Percentiles rank a stretch among this genome's conserved stretches.
These are phyloP conservation scores for Escovopsis sp. DNA, from an alignment of 2,329 filamentous ascomycete genomes.

Conservation along the genomic window DNA sequence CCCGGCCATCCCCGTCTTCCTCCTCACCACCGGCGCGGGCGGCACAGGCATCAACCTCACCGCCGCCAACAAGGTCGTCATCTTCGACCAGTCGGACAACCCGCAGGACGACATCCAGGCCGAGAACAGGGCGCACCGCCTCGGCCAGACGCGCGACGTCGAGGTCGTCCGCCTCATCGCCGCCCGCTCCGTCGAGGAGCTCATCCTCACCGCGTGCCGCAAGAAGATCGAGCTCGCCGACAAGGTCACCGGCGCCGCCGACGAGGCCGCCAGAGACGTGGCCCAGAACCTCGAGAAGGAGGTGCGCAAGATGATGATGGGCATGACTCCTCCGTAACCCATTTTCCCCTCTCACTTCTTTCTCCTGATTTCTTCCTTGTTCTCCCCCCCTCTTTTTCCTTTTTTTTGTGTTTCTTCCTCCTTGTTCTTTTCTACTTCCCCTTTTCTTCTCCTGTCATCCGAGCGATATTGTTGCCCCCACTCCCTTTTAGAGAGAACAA, in stretches of 20 bases:
- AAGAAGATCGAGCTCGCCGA: conserved; percentile 83
- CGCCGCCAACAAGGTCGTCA: conserved; percentile 91
- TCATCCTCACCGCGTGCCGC: conserved; percentile 79
- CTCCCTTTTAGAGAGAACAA: background rate
- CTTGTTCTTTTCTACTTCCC: too few species aligned
- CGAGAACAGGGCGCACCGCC: conserved; percentile 88
- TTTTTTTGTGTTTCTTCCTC: too few species aligned
- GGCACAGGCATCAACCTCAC: conserved; percentile 96
- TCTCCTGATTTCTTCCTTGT: too few species aligned
- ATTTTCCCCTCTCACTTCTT: background rate
- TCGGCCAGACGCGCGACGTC: conserved; percentile 81
- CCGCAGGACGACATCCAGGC: conserved; percentile 97
- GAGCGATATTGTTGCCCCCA: background rate
- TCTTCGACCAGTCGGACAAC: conserved; percentile 95
- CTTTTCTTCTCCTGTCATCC: too few species aligned
- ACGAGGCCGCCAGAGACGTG: conserved; percentile 12
- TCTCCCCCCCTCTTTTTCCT: too few species aligned
- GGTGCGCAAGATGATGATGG: conserved; percentile 28
- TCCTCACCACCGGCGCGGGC: conserved; percentile 84
- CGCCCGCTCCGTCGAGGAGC: conserved; percentile 73
- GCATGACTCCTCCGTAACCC: conserved; percentile 25
- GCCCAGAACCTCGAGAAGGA: conserved; percentile 27
- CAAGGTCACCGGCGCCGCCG: conserved; percentile 32
- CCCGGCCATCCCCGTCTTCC: conserved; percentile 68
- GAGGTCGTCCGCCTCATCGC: conserved; percentile 81